Conservation (phyloP, 148 eudicot genomes). For the Camellia sinensis region DNA sequence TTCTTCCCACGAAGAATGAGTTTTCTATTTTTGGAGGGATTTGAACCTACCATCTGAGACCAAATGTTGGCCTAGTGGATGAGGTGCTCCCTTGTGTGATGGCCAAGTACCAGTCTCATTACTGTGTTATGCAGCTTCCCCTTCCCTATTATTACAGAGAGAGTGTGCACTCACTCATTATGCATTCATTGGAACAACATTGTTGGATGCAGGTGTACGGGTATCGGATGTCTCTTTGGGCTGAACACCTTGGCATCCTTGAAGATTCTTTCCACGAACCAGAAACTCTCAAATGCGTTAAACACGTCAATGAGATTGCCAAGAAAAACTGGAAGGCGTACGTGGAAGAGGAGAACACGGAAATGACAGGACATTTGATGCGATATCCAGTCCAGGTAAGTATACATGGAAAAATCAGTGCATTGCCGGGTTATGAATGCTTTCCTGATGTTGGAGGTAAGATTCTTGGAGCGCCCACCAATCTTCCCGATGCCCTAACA, state of each 20-base stretch:
- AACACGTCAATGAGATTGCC: constrained; percentile 16
- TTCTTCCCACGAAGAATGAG: not conserved
- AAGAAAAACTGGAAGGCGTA: constrained; percentile 20
- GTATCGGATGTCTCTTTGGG: constrained; percentile 31
- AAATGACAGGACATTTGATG: constrained; percentile 29
- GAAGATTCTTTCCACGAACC: constrained; percentile 17
- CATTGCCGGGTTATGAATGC: constrained; percentile 25
- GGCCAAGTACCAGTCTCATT: no score
- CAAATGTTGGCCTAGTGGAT: no score
- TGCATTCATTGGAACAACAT: not conserved
- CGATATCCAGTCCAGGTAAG: constrained; percentile 26
- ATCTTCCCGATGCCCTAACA: constrained; percentile 35
- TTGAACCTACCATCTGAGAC: not conserved
- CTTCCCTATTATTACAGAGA: no score
- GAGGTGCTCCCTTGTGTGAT: no score
- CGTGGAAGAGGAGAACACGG: constrained; percentile 14
- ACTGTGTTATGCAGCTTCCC: no score
- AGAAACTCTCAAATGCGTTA: constrained; percentile 14
- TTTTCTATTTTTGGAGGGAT: constrained; percentile 1
- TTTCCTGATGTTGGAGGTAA: constrained; percentile 48
- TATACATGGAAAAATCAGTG: constrained; percentile 21
- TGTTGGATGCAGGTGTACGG: constrained; percentile 22
- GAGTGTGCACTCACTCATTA: not conserved
- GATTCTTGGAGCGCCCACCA: constrained; percentile 36
- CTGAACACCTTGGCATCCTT: constrained; percentile 19